Evolutionary conservation across 768 basidiomycete species (phyloP).

Genomic region (Amanita subjunquillea): DNA sequence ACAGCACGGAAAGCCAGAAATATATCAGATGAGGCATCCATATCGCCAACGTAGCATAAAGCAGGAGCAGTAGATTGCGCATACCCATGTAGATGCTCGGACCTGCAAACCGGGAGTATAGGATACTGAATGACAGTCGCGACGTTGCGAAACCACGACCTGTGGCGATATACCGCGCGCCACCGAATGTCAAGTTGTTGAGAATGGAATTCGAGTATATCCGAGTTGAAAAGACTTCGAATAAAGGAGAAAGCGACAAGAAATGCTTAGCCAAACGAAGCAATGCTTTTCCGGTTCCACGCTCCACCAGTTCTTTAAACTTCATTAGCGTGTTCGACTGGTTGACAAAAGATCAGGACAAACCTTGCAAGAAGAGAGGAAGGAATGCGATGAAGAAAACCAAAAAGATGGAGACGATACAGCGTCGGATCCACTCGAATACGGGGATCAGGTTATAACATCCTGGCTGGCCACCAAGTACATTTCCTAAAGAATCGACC

Average conservation of each 20-base stretch:
- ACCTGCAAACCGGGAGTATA: conserved; percentile 97
- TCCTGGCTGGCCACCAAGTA: conserved; percentile 75
- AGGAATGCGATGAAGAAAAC: conserved; percentile 98
- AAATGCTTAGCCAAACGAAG: conserved; percentile 95
- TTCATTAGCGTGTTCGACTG: background rate
- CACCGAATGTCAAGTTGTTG: conserved; percentile 95
- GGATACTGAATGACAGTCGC: conserved; percentile 89
- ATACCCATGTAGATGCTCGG: conserved; percentile 99
- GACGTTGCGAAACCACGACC: conserved; percentile 98
- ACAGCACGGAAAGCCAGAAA: conserved; percentile 97
- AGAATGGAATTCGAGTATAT: conserved; percentile 97
- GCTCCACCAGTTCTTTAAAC: conserved; percentile 78
- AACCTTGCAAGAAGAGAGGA: conserved; percentile 92
- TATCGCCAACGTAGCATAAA: conserved; percentile 85
- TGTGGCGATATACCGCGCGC: conserved; percentile 97
- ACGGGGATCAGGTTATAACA: conserved; percentile 97
- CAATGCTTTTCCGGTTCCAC: conserved; percentile 90
- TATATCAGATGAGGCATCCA: conserved; percentile 96
- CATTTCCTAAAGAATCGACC: conserved; percentile 71
- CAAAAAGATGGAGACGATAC: conserved; percentile 95
- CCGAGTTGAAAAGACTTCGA: conserved; percentile 98
- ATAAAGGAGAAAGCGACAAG: conserved; percentile 91
- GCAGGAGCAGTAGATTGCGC: conserved; percentile 81
- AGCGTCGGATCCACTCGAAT: conserved; percentile 96
- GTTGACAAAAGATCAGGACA: background rate